Base-by-base conservation (phyloP, 805 yeast genomes). In the Wickerhamiella galacta region DNA sequence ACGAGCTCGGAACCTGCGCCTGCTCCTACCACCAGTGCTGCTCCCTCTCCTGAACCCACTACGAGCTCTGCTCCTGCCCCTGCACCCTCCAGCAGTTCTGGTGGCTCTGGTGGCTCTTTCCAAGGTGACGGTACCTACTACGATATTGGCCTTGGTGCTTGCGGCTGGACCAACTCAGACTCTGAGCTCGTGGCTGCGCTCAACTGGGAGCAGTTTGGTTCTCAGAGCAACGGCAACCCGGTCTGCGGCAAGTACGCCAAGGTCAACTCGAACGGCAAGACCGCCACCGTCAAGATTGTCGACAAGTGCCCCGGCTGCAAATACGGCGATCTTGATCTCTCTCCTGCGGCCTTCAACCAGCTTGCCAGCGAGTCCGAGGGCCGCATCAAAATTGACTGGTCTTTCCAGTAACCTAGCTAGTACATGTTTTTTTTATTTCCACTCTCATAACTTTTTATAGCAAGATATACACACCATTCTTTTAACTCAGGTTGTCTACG, bases 251-350 rank as follows among this genome's bases (percentile, higher is more conserved):
- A 59, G 51, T 50, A 60, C 45, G 66, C 70, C 44, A 54, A 51
- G 30, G 68, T 68, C 23, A 45, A 44, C 44, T 63, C 61, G 44
- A 52, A 53, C 36, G 71, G 66, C 31, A 65, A 65, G 46, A 53
- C 70, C 11, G 75, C 70, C 37, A 60, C 57, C 28, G 78, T 72
- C 31, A 64, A 65, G 16, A 71, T 71, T 31, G 66, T 60, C 25
- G 78, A 72, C 52, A 54, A 64, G 40, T 72, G 78, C 54, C 66
- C 57, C 34, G 74, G 68, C 16, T 72, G 78, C 46, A 40, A 50
- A 17, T 46, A 52, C 32, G 49, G 66, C 37, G 68, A 63, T 44
- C 62, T 72, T 38, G 78, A 72, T 44, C 58, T 72, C 36, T 66
- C 75, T n/a, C 76, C 76, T 6, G 47, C 66, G 36, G 78, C 78